Percentiles rank a stretch among this genome's conserved stretches.
Conservation (phyloP, 495 filamentous ascomycete genomes). For the Penicillium lividum region DNA sequence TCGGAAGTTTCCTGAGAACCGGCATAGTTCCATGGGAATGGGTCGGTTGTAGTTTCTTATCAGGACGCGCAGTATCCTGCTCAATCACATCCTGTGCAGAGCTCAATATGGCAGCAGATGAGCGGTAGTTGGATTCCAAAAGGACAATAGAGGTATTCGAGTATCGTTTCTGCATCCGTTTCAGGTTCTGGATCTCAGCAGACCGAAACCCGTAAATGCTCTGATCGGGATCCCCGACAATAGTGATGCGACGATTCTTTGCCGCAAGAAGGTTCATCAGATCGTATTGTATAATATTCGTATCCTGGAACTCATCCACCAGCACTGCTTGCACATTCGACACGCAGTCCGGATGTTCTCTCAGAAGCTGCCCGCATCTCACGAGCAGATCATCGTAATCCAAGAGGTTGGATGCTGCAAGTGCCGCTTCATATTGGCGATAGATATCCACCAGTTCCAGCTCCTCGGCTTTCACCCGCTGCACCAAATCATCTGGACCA, state of each 20-base stretch:
- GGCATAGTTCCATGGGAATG: conserved; percentile 81
- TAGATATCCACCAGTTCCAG: conserved; percentile 76
- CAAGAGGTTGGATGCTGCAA: conserved; percentile 77
- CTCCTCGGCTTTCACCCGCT: conserved; percentile 51
- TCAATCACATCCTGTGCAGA: conserved; percentile 86
- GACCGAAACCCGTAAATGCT: conserved; percentile 99
- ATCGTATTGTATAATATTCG: conserved; percentile 92
- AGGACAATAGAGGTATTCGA: conserved; percentile 76
- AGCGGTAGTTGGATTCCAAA: conserved; percentile 95
- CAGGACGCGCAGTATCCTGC: conserved; percentile 79
- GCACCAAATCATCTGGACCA: conserved; percentile 44
- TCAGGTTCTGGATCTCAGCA: conserved; percentile 89
- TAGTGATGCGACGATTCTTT: conserved; percentile 71
- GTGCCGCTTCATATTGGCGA: conserved; percentile 72
- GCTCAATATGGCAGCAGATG: conserved; percentile 83
- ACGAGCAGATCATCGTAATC: conserved; percentile 96
- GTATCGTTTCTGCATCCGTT: conserved; percentile 73
- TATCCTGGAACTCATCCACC: conserved; percentile 98
- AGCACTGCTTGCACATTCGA: conserved; percentile 88
- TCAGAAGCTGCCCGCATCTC: conserved; percentile 79
- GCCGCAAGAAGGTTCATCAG: conserved; percentile 89
- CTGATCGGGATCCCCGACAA: conserved; percentile 97
- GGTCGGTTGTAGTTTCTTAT: conserved; percentile 76
- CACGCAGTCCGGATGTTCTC: conserved; percentile 77
- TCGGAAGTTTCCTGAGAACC: conserved; percentile 76